These are phyloP conservation scores for Podospora didyma DNA, from an alignment of 495 filamentous ascomycete species.

Conservation along the genomic window DNA sequence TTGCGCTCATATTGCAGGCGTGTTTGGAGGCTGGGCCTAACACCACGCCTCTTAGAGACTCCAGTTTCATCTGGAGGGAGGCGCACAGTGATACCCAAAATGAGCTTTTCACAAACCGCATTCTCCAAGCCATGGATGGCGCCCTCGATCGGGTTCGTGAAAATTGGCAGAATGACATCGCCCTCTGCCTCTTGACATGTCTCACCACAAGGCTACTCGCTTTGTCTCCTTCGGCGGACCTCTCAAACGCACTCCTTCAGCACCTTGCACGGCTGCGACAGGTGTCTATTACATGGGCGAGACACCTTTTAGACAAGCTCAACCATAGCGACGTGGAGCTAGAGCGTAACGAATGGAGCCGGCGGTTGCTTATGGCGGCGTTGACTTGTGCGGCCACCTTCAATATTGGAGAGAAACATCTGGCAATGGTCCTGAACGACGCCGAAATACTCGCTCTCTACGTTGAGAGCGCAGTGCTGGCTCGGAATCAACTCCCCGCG, in stretches of 20 bases:
- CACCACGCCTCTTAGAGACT: slow-evolving; percentile 19
- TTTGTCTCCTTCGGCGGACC: background rate
- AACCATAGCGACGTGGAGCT: background rate
- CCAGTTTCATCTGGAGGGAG: background rate
- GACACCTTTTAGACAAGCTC: slow-evolving; percentile 1
- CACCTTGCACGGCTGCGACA: slow-evolving; percentile 7
- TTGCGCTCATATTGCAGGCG: slow-evolving; percentile 45
- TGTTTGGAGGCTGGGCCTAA: slow-evolving; percentile 39
- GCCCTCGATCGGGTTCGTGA: slow-evolving; percentile 7
- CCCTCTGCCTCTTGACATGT: slow-evolving; percentile 12
- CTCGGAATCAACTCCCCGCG: slow-evolving; percentile 4
- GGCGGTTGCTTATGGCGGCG: slow-evolving; percentile 5
- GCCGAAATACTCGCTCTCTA: background rate
- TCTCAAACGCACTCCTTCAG: slow-evolving; percentile 1
- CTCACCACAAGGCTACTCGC: slow-evolving; percentile 15
- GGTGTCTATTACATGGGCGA: slow-evolving; percentile 14
- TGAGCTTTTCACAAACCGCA: background rate
- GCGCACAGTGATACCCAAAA: slow-evolving; percentile 3
- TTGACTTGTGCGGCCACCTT: slow-evolving; percentile 3
- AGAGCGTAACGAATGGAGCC: background rate
- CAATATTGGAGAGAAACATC: background rate
- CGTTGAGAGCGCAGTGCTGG: slow-evolving; percentile 8
- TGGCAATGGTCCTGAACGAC: slow-evolving; percentile 1
- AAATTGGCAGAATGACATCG: slow-evolving; percentile 20
- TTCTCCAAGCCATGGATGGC: background rate